A percentile compares a stretch with the other conserved stretches of the same genome.
Evolutionary conservation across 208 protist genomes (phyloP).

Genomic region (Histomonas meleagridis): DNA sequence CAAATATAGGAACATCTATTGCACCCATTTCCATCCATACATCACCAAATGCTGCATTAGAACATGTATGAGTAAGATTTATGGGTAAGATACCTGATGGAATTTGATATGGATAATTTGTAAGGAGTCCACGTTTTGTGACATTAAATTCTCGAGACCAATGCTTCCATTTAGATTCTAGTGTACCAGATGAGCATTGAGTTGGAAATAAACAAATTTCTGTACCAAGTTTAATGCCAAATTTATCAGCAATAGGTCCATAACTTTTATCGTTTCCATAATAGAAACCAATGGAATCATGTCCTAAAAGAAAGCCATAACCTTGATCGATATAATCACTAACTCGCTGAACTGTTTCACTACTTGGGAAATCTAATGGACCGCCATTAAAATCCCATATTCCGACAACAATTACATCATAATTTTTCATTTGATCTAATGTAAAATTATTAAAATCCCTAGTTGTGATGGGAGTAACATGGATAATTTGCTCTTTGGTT

Average conservation of each 20-base stretch:
- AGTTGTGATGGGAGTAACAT: neutral
- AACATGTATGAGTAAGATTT: neutral
- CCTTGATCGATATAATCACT: neutral
- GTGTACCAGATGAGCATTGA: neutral
- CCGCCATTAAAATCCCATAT: neutral
- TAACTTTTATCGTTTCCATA: neutral
- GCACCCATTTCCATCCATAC: neutral
- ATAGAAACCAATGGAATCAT: neutral
- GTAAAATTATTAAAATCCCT: neutral
- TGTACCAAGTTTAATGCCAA: neutral
- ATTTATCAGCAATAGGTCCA: neutral
- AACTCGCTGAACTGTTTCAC: neutral
- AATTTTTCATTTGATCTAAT: neutral
- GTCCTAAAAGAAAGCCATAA: neutral
- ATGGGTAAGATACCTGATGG: neutral
- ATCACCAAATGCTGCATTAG: neutral
- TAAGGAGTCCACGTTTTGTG: neutral
- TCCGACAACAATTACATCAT: neutral
- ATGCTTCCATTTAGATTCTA: neutral
- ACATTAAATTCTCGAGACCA: neutral
- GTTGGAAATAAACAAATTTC: neutral
- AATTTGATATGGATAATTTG: neutral
- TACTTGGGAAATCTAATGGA: neutral
- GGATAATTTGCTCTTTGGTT: neutral
- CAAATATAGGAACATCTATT: too few species aligned